A percentile compares a stretch with the other conserved stretches of the same genome.
These are phyloP conservation scores for Amanita brunnescens DNA, from an alignment of 768 basidiomycete species.

Conservation along the genomic window DNA sequence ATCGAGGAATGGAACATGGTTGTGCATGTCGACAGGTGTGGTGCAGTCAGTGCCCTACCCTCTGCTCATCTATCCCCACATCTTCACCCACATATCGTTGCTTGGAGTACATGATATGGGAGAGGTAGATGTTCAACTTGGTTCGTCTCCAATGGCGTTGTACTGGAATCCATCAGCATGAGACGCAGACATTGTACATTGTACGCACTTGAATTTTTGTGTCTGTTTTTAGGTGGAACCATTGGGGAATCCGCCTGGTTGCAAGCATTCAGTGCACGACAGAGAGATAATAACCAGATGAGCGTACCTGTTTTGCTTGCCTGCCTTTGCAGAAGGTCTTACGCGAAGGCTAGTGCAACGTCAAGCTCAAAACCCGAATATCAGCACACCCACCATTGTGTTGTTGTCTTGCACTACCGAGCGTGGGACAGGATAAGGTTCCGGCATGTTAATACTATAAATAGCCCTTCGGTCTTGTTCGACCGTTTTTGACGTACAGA, in stretches of 20 bases:
- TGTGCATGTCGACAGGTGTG: neutral
- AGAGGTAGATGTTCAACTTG: constrained; percentile 77
- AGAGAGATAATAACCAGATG: neutral
- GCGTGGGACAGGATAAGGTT: constrained; percentile 24
- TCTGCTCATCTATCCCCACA: constrained; percentile 3
- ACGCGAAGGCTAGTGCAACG: constrained; percentile 80
- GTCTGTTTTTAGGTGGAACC: constrained; percentile 97
- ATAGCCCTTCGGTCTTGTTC: too few relatives aligned
- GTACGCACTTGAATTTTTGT: constrained; percentile 80
- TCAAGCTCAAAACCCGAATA: neutral
- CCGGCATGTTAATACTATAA: too few relatives aligned
- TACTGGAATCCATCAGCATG: constrained; percentile 37
- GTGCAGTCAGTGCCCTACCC: neutral
- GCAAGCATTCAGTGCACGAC: constrained; percentile 6
- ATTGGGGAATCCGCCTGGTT: constrained; percentile 90
- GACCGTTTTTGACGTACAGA: constrained; percentile 41
- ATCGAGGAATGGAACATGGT: constrained; percentile 2
- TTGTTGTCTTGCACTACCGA: constrained; percentile 17
- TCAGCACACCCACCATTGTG: constrained; percentile 37
- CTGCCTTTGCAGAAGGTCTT: constrained; percentile 97
- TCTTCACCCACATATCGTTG: neutral
- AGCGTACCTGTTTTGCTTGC: constrained; percentile 87
- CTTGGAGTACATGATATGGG: neutral
- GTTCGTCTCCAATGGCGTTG: constrained; percentile 99
- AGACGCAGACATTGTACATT: neutral